These are phyloP conservation scores for Globisporangium cystogenes DNA, from an alignment of 352 stramenopile species.

Conservation along the genomic window DNA sequence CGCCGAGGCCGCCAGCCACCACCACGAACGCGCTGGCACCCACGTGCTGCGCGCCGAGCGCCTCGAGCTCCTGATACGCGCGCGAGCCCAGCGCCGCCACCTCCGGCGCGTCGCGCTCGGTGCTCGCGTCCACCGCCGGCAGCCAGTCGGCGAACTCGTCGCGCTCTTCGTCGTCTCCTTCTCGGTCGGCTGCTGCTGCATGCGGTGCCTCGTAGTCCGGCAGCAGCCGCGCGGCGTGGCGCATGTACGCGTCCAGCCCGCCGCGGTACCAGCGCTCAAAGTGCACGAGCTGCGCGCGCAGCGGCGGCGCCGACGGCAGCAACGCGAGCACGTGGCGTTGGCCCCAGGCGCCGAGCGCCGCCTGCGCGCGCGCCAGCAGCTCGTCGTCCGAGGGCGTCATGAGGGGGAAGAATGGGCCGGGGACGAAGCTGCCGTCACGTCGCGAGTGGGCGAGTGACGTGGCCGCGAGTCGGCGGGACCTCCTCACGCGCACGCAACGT, in stretches of 20 bases:
- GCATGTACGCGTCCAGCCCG: conserved; percentile 49
- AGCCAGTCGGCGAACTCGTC: conserved; percentile 35
- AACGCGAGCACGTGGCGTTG: conserved; percentile 37
- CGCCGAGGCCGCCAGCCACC: conserved; percentile 96
- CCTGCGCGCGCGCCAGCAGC: conserved; percentile 16
- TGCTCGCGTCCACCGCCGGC: conserved; percentile 25
- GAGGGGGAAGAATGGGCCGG: not conserved
- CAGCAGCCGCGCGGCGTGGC: conserved; percentile 41
- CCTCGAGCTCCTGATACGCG: conserved; percentile 44
- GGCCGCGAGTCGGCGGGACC: not conserved
- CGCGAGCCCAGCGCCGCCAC: conserved; percentile 31
- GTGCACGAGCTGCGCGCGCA: conserved; percentile 44
- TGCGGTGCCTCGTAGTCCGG: conserved; percentile 11
- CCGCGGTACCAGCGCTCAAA: conserved; percentile 67
- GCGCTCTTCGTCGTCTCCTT: not conserved
- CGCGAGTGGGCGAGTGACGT: conserved; percentile 2
- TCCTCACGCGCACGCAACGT: no score
- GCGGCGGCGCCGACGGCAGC: conserved; percentile 12
- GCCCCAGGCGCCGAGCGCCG: conserved; percentile 27
- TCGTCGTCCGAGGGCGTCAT: not conserved
- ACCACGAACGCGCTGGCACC: conserved; percentile 92
- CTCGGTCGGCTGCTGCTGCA: not conserved
- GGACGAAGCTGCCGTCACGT: conserved; percentile 1
- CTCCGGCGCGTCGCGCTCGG: conserved; percentile 4
- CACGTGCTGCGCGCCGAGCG: conserved; percentile 44